Evolutionary conservation across 352 stramenopile species (phyloP).

Genomic region (Pythium insidiosum): DNA sequence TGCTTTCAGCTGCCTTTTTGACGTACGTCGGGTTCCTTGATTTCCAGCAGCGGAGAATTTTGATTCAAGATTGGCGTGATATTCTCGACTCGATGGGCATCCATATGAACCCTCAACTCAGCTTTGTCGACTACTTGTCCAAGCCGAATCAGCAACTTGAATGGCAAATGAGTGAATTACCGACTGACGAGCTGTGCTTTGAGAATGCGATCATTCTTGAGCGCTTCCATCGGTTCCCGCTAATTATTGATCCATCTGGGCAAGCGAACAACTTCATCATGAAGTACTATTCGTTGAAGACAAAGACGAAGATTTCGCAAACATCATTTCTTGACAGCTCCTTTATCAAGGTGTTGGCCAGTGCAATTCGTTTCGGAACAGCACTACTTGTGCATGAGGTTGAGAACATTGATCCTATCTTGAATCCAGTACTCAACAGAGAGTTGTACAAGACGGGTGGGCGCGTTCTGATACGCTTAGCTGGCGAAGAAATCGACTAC

Average conservation of each 20-base stretch:
- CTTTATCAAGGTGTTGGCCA: conserved; percentile 99
- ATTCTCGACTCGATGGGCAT: conserved; percentile 93
- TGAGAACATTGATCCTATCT: conserved; percentile 98
- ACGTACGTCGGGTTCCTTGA: conserved; percentile 99
- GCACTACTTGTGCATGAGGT: conserved; percentile 99
- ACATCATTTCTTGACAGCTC: conserved; percentile 98
- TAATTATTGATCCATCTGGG: conserved; percentile 98
- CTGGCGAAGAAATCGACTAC: conserved; percentile 99
- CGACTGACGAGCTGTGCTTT: conserved; percentile 95
- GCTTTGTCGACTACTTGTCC: conserved; percentile 96
- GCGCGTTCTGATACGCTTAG: conserved; percentile 96
- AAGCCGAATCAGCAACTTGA: conserved; percentile 91
- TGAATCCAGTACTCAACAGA: conserved; percentile 99
- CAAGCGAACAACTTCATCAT: conserved; percentile 98
- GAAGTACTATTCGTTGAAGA: conserved; percentile 93
- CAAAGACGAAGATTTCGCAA: conserved; percentile 92
- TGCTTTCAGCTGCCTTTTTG: conserved; percentile 95
- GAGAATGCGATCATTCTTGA: conserved; percentile 99
- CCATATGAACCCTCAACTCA: conserved; percentile 63
- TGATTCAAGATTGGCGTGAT: conserved; percentile 94
- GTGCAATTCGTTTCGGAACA: conserved; percentile 98
- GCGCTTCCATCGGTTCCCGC: conserved; percentile 95
- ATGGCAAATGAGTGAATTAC: conserved; percentile 95
- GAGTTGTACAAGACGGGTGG: conserved; percentile 98
- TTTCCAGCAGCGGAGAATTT: conserved; percentile 92